These are phyloP conservation scores for Singerocomus inundabilis DNA, from an alignment of 1,284 basidiomycete genomes.

Conservation along the genomic window DNA sequence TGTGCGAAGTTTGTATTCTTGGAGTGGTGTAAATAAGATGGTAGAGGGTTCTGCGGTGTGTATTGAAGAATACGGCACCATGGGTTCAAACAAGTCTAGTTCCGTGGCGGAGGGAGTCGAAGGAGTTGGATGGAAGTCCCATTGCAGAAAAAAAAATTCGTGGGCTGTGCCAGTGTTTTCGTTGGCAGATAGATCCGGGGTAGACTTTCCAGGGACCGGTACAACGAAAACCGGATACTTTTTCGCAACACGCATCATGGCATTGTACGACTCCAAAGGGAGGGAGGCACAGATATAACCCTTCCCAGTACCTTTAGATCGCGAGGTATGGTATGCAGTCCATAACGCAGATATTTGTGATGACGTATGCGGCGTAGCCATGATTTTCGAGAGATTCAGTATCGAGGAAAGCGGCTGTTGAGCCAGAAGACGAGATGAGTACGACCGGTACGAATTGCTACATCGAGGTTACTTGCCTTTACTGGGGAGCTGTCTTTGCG, in stretches of 20 bases:
- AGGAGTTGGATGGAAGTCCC: constrained; percentile 74
- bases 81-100: constrained; percentile 42
- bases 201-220: constrained; percentile 58
- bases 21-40: constrained; percentile 89
- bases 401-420: constrained; percentile 76
- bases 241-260: constrained; percentile 62
- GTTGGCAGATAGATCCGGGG: constrained; percentile 29
- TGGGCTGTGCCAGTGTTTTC: constrained; percentile 42
- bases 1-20: constrained; percentile 89
- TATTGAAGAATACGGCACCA: constrained; percentile 23
- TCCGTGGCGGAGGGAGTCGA: constrained; percentile 41
- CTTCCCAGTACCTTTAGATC: constrained; percentile 71
- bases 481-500: constrained; percentile 71
- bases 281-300: constrained; percentile 83
- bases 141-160: constrained; percentile 89
- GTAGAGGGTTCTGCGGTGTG: constrained; percentile 58
- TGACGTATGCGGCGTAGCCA: constrained; percentile 68
- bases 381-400: constrained; percentile 71
- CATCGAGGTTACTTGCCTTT: constrained; percentile 43
- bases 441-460: constrained; percentile 1
- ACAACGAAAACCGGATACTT: constrained; percentile 77
- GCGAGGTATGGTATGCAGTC: constrained; percentile 85
- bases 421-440: background rate
- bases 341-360: constrained; percentile 78
- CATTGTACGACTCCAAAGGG: constrained; percentile 68